Evolutionary conservation across 169 alveolate species (phyloP), one percentile per base, ranked within the genome.

Genomic region (Sarcocystis neurona): DNA sequence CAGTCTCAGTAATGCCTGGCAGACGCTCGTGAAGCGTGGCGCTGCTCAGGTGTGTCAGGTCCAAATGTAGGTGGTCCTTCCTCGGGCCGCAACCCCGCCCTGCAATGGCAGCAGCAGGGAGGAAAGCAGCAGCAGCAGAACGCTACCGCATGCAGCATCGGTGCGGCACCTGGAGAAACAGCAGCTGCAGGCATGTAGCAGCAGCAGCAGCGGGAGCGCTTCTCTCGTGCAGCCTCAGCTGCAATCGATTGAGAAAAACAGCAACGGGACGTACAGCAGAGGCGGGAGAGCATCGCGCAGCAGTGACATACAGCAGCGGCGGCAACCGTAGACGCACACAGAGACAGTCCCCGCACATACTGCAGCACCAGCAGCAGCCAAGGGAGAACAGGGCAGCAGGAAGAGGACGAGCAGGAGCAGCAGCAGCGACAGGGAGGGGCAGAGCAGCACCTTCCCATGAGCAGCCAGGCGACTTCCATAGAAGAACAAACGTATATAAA

Each of bases 1-100:
- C 99, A 43, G 99, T 97, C 89, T 98, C 99, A 84, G 97, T 91
- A 92, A 99, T 98, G 72, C 99, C 99, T 27, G 99, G 99, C 87
- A 98, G 96, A 92, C 99, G 96, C 94, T 96, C 97, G 53, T 96
- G 95, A 87, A 98, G 93, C 20, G 98, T 96, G 90, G 97, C 99
- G 66, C 97, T 96, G 44, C 98, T 96, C 82, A 98, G 90, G 93
- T 98, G 99, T 60, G 98, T 96, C 91, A 98, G 92, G 88, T 98
- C 98, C 46, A 98, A 91, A 93, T 97, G 96, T 60, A 97, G 95
- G 95, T 98, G 99, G 92, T 98, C 98, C 94, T 97, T 97, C 89
- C 97, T 95, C 34, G 97, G 97, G 8, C 99, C 99, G 90, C 96
- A 97, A 53, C 99, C 99, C 74, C 99, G 94, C 41, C 88, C 88